A percentile compares a stretch with the other conserved stretches of the same genome.
These are phyloP conservation scores for Penicillium decumbens DNA, from an alignment of 2,329 filamentous ascomycete genomes.

Conservation along the genomic window DNA sequence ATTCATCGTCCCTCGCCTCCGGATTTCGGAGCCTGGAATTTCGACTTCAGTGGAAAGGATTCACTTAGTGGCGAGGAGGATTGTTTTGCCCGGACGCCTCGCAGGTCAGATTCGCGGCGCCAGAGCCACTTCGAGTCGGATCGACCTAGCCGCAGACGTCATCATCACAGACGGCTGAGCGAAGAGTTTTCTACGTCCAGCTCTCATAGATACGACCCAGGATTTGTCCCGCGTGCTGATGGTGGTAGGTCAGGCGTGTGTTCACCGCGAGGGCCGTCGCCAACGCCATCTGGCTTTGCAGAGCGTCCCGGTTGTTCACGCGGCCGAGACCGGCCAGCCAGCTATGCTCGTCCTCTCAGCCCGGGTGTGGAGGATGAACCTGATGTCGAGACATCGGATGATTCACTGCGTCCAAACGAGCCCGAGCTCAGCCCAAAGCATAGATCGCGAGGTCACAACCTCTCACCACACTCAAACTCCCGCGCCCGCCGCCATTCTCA, in stretches of 20 bases:
- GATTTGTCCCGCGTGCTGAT: conserved; percentile 16
- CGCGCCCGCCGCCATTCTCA: conserved; percentile 36
- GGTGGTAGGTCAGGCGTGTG: conserved; percentile 16
- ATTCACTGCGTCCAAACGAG: conserved; percentile 11
- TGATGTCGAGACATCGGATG: conserved; percentile 28
- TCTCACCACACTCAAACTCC: conserved; percentile 26
- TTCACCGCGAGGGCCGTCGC: conserved; percentile 28
- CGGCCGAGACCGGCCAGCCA: conserved; percentile 20
- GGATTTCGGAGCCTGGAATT: conserved; percentile 25
- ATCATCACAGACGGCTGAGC: conserved; percentile 23
- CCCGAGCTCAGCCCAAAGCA: conserved; percentile 9
- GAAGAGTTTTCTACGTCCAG: conserved; percentile 18
- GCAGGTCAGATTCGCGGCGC: conserved; percentile 15
- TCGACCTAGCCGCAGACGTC: conserved; percentile 17
- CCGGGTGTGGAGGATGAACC: conserved; percentile 17
- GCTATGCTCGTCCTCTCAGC: conserved; percentile 17
- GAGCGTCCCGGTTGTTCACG: conserved; percentile 18
- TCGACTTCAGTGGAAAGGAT: conserved; percentile 33
- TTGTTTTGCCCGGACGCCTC: conserved; percentile 14
- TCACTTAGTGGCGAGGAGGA: conserved; percentile 25
- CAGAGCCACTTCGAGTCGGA: conserved; percentile 19
- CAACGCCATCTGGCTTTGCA: conserved; percentile 16
- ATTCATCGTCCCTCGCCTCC: conserved; percentile 33
- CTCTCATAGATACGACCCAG: conserved; percentile 19
- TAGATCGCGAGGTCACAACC: conserved; percentile 19